Base-by-base conservation (phyloP, 1,284 basidiomycete genomes). In the Malassezia arunalokei region DNA sequence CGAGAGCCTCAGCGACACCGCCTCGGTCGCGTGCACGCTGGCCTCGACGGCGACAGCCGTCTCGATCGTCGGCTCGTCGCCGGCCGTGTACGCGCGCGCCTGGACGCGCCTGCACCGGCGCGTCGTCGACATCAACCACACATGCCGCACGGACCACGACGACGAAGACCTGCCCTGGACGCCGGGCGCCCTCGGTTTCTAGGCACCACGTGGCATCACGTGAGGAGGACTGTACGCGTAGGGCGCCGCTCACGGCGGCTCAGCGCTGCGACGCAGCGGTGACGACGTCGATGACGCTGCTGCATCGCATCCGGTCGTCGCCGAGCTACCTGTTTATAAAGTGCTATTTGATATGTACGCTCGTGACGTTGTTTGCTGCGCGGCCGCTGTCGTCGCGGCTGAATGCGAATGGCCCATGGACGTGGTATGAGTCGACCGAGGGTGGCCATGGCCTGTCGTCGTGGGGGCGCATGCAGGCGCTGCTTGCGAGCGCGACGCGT, bases 241-340 rank as follows among this genome's bases (percentile, higher is more conserved):
- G 2, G 20, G 20, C 20, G 20, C 20, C 20, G 20, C 20, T 24
- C 20, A 24, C 20, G 20, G 33, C 33, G 33, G n/a, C n/a, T n/a
- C n/a, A n/a, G n/a, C n/a, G n/a, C n/a, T n/a, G n/a, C n/a, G 15
- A 35, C 11, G 33, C 33, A 15, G 33, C 33, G 33, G 33, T 2
- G 33, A 35, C 33, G 33, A 35, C 33, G 11, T 24, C 20, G 14
- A 55, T 55, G 53, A 30, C 43, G 27, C 44, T 49, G 31, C 29
- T 45, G 28, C 47, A 40, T 12, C 12, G 30, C 24, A 46, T 70
- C 20, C 62, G 66, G 4, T 56, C 60, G 50, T 65, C 65, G 37
- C 64, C 65, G 29, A 58, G 54, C 43, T 71, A 69, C 31, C 61
- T 71, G 35, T 69, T 68, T 50, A 27, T 67, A 33, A 71, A 71